phyloP scores from a whole-genome alignment of 2,329 filamentous ascomycete species.

The Fusarium xylarioides region DNA sequence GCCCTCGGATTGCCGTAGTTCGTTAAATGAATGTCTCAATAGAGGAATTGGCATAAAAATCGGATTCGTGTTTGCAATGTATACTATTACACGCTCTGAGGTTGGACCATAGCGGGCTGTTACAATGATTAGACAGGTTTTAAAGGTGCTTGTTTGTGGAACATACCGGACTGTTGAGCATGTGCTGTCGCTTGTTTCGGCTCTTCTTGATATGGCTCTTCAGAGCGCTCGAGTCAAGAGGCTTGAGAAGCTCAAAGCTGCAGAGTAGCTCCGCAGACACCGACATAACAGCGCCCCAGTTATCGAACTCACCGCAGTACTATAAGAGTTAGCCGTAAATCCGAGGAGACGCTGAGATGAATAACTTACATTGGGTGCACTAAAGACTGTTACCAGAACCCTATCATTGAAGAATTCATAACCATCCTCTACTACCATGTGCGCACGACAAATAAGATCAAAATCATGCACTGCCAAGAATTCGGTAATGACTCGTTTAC shows the following conservation, averaged over 20 bases:
- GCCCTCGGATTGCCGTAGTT: conserved; percentile 38
- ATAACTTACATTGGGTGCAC: conserved; percentile 89
- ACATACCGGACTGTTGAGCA: conserved; percentile 95
- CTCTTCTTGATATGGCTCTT: conserved; percentile 99
- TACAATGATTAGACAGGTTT: conserved; percentile 6
- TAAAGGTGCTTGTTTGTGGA: neutral
- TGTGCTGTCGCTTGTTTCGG: conserved; percentile 90
- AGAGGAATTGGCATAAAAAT: conserved; percentile 29
- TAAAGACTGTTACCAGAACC: conserved; percentile 95
- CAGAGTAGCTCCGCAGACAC: conserved; percentile 93
- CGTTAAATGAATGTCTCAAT: conserved; percentile 35
- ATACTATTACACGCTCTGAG: conserved; percentile 61
- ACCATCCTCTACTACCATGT: conserved; percentile 99
- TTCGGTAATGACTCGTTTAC: conserved; percentile 97
- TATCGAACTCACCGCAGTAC: conserved; percentile 99
- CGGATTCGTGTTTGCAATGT: conserved; percentile 32
- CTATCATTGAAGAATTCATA: conserved; percentile 99
- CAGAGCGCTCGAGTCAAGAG: conserved; percentile 91
- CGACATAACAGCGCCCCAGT: conserved; percentile 99
- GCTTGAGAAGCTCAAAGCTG: conserved; percentile 96
- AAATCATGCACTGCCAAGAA: conserved; percentile 96
- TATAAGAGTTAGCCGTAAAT: conserved; percentile 52
- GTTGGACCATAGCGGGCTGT: conserved; percentile 64
- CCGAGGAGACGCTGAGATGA: neutral
- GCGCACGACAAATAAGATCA: conserved; percentile 93